Conservation (phyloP, 2,329 filamentous ascomycete genomes). For the Daldinia sp. region DNA sequence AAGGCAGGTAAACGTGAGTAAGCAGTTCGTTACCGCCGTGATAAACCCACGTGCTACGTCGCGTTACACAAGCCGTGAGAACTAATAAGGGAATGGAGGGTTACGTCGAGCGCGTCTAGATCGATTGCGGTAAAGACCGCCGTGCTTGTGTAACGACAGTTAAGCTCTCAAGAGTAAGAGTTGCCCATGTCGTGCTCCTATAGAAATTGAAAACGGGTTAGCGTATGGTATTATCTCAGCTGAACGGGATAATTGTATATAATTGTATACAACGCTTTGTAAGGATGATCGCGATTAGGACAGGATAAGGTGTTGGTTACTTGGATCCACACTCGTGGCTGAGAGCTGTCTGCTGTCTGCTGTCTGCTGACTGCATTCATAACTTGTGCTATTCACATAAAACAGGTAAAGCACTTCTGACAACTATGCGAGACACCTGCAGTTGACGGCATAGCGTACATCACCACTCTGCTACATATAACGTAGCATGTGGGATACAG, state of each 20-base stretch:
- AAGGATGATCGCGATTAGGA: slow-evolving; percentile 1
- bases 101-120: slow-evolving; percentile 9
- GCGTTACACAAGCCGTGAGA: neutral
- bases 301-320: neutral
- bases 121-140: slow-evolving; percentile 6
- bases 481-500: neutral
- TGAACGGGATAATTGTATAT: slow-evolving; percentile 10
- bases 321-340: slow-evolving; percentile 20
- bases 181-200: slow-evolving; percentile 77
- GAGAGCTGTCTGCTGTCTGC: neutral
- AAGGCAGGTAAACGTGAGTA: neutral
- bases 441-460: slow-evolving; percentile 2
- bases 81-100: slow-evolving; percentile 5
- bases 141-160: slow-evolving; percentile 6
- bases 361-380: neutral
- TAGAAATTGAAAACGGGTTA: slow-evolving; percentile 17
- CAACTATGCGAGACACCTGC: neutral
- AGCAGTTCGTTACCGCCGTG: neutral
- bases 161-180: slow-evolving; percentile 60
- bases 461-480: neutral
- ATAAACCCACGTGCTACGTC: neutral
- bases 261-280: slow-evolving; percentile 1
- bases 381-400: neutral
- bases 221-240: slow-evolving; percentile 3
- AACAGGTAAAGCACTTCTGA: slow-evolving; percentile 21